Evolutionary conservation across 2,329 filamentous ascomycete genomes (phyloP).

Genomic region (Alternaria arbusti): DNA sequence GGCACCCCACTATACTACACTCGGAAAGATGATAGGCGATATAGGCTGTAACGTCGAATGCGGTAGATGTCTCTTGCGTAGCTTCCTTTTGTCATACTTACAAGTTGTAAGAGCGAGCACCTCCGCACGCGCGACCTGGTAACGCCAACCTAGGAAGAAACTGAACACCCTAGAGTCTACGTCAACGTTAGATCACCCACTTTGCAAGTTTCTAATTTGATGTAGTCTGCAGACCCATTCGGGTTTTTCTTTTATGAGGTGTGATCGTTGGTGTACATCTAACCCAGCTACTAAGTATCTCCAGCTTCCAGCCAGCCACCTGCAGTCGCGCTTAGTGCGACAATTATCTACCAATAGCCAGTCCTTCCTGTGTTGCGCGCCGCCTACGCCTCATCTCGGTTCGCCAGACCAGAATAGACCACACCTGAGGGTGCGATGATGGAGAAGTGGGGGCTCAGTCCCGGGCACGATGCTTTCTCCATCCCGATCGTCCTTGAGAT

Average conservation of each 20-base stretch:
- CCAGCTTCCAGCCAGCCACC: neutral
- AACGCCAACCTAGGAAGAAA: too few relatives aligned
- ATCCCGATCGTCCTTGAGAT: neutral
- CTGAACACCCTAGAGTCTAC: neutral
- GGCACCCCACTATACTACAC: neutral
- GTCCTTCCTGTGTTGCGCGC: neutral
- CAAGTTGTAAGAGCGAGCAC: neutral
- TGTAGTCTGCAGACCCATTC: neutral
- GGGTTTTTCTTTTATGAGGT: too few relatives aligned
- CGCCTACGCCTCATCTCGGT: neutral
- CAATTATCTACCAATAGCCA: neutral
- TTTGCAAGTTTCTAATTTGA: fast-evolving
- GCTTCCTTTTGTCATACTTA: neutral
- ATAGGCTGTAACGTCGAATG: neutral
- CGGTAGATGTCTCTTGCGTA: neutral
- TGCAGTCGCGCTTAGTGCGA: constrained; percentile 5
- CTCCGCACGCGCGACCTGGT: neutral
- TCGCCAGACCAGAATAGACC: neutral
- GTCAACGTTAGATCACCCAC: fast-evolving
- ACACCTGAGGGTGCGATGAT: neutral
- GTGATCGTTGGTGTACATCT: too few relatives aligned
- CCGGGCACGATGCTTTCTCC: neutral
- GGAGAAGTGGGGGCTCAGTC: neutral
- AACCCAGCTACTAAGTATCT: neutral
- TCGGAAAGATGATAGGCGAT: neutral